Base-by-base conservation (phyloP, 2,329 filamentous ascomycete genomes). In the Albifimbria verrucaria region DNA sequence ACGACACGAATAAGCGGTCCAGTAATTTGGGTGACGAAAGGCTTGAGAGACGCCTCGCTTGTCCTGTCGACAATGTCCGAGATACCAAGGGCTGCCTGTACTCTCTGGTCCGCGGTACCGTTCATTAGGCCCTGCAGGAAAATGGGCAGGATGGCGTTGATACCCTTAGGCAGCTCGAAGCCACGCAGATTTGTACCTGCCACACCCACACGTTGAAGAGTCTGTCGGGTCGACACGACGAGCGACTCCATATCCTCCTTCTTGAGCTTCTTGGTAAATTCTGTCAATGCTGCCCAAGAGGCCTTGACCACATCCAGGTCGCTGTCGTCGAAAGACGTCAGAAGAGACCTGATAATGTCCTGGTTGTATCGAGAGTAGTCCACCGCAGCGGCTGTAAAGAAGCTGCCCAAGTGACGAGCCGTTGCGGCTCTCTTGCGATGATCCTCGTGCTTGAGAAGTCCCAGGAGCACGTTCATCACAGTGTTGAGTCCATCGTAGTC, bases 211-310 rank as follows among this genome's bases (percentile, higher is more conserved):
- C 93, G 90, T 59, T 90, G 86, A 51, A 99, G 79, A 1, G 90
- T 87, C 70, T 95, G 89, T 54, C 93, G 81, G 2, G 93, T 96
- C 1, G 93, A 94, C 51, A 85, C 77, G 18, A 96, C 92, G 45
- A 99, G 80, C 1, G 88, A 86, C 67, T 99, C 95, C 94, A 99
- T 97, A 72, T 97, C 93, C 68, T 99, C 95, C 72, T 99, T 99
- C 67, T 87, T 88, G 56, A 99, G 81, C 62, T 86, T 88, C 69
- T 92, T 92, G 45, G 92, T 97, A 62, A 99, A 88, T 53, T 90
- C 89, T 62, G 77, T 91, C 54, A 99, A 81, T 6, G 92, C 93
- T 51, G 85, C 80, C 92, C 92, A 97, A 21, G 93, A 86, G 44
- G 90, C 83, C 76, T 95, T 95, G 64, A 97, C 88, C 4, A 97